These are phyloP conservation scores for Kwoniella newhampshirensis DNA, from an alignment of 768 basidiomycete species.

Conservation along the genomic window DNA sequence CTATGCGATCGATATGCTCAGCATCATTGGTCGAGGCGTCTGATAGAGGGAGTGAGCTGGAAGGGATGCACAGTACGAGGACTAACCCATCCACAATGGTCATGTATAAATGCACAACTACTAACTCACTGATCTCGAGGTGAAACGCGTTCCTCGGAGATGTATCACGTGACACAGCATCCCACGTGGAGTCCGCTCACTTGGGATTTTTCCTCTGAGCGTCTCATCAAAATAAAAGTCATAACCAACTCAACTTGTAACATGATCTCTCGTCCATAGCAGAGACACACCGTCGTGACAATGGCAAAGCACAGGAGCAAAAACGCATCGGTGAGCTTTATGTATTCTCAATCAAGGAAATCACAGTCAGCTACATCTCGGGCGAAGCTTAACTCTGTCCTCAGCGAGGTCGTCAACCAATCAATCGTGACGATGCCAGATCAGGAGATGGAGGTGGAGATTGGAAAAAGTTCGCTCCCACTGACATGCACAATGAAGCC, in stretches of 20 bases:
- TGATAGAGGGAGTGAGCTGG: no score
- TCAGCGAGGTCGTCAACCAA: slow-evolving; percentile 4
- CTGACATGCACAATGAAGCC: slow-evolving; percentile 47
- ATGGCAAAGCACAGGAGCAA: slow-evolving; percentile 21
- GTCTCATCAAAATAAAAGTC: neutral
- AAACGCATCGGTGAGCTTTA: slow-evolving; percentile 10
- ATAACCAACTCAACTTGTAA: neutral
- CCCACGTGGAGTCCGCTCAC: neutral
- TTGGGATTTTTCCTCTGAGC: neutral
- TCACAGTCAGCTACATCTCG: no score
- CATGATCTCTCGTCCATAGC: neutral
- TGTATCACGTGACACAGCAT: slow-evolving; percentile 3
- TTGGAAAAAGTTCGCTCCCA: slow-evolving; percentile 22
- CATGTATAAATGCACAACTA: neutral
- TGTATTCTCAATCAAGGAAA: no score
- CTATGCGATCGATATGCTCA: no score
- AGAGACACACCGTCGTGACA: neutral
- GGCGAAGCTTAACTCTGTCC: slow-evolving; percentile 1
- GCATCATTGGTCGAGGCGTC: no score
- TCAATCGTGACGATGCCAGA: slow-evolving; percentile 16
- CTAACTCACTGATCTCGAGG: slow-evolving; percentile 1
- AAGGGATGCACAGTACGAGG: no score
- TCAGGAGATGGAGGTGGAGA: slow-evolving; percentile 17
- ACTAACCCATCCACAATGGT: no score
- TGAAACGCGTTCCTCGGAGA: neutral